A percentile compares a stretch with the other conserved stretches of the same genome.
Evolutionary conservation across 2,329 filamentous ascomycete genomes (phyloP).

Genomic region (Corinectria fuckeliana): DNA sequence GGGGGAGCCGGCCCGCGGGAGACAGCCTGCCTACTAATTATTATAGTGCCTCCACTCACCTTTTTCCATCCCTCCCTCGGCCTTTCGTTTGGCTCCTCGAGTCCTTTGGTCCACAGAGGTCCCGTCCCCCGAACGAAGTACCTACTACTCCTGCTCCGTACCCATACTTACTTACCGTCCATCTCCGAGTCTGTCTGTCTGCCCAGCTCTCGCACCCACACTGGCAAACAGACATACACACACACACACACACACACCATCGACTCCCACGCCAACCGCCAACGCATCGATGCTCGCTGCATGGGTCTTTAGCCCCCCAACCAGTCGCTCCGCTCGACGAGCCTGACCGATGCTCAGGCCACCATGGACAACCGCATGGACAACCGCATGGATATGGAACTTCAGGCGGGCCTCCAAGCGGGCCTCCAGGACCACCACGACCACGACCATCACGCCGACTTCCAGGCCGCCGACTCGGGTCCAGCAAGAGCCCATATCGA

Average conservation of each 20-base stretch:
- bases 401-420: constrained; percentile 39
- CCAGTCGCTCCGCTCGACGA: constrained; percentile 50
- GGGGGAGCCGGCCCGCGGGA: constrained; percentile 15
- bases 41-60: constrained; percentile 17
- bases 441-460: constrained; percentile 21
- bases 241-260: constrained; percentile 35
- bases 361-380: constrained; percentile 61
- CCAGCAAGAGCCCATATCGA: constrained; percentile 31
- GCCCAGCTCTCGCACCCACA: constrained; percentile 43
- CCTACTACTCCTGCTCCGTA: constrained; percentile 4
- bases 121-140: constrained; percentile 10
- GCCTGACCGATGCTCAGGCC: constrained; percentile 53
- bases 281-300: constrained; percentile 57
- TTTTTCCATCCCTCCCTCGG: constrained; percentile 6
- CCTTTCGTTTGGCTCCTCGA: constrained; percentile 4
- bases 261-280: constrained; percentile 41
- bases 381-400: constrained; percentile 44
- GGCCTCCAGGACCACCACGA: constrained; percentile 15
- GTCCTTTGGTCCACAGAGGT: not conserved
- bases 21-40: too few species aligned
- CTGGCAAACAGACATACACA: too few species aligned
- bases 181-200: constrained; percentile 6
- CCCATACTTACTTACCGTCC: constrained; percentile 8
- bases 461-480: constrained; percentile 34
- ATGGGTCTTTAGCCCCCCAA: constrained; percentile 51